phyloP scores from a whole-genome alignment of 345 rosid species.

The Stellera chamaejasme region DNA sequence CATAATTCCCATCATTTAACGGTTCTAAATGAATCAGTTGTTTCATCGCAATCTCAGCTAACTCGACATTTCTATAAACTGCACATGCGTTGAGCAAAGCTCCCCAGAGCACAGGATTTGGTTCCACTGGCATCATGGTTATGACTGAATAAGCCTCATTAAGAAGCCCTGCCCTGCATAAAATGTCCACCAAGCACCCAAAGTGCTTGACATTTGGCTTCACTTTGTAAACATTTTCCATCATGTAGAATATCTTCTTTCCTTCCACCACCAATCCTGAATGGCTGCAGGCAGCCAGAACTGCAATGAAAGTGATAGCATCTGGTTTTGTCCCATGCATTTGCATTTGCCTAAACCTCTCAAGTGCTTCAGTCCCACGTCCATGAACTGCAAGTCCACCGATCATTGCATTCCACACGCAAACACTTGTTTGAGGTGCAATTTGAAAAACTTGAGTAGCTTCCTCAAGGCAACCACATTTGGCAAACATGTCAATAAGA shows the following conservation, averaged over 20 bases:
- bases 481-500: constrained; percentile 22
- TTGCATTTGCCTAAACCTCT: constrained; percentile 14
- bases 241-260: constrained; percentile 13
- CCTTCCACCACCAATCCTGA: constrained; percentile 22
- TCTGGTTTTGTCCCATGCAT: constrained; percentile 17
- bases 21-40: constrained; percentile 30
- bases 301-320: constrained; percentile 17
- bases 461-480: constrained; percentile 18
- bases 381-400: constrained; percentile 27
- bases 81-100: constrained; percentile 37
- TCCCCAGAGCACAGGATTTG: constrained; percentile 39
- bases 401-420: constrained; percentile 18
- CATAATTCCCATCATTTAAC: constrained; percentile 35
- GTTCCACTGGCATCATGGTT: constrained; percentile 26
- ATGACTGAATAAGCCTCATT: constrained; percentile 35
- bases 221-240: constrained; percentile 15
- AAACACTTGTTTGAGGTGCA: constrained; percentile 10
- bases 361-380: constrained; percentile 17
- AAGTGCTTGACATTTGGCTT: constrained; percentile 32
- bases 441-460: constrained; percentile 17
- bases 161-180: constrained; percentile 30
- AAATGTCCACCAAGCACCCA: constrained; percentile 43
- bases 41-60: constrained; percentile 27
- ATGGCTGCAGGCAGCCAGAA: constrained; percentile 18
- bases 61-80: constrained; percentile 19